Evolutionary conservation across 164 flowering plant species (phyloP).

Genomic region (Magnolia changhungtana): DNA sequence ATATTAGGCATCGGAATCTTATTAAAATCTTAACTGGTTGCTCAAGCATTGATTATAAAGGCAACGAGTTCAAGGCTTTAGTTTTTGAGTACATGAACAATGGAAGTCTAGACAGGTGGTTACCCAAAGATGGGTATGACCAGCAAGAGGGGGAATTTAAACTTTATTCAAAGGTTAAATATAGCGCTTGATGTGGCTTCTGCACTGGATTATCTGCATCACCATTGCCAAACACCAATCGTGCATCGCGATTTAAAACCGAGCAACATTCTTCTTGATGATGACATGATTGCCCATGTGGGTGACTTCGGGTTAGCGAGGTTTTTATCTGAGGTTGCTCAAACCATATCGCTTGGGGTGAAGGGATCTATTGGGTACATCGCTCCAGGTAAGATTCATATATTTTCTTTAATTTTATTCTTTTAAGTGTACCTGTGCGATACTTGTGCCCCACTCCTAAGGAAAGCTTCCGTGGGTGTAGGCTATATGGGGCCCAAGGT

Average conservation of each 20-base stretch:
- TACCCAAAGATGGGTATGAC: neutral
- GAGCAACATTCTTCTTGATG: neutral
- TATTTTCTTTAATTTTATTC: neutral
- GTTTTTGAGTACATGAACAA: neutral
- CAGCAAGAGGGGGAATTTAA: neutral
- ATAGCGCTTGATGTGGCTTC: slow-evolving; percentile 4
- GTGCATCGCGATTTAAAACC: slow-evolving; percentile 6
- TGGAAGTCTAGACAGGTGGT: neutral
- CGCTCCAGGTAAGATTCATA: slow-evolving; percentile 3
- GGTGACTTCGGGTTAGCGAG: slow-evolving; percentile 5
- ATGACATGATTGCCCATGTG: slow-evolving; percentile 4
- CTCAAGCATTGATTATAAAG: slow-evolving; percentile 2
- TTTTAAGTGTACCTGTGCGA: too few species aligned
- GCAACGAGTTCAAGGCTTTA: neutral
- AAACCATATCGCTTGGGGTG: neutral
- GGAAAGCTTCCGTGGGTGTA: too few species aligned
- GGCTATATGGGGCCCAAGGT: too few species aligned
- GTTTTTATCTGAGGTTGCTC: neutral
- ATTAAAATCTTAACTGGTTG: neutral
- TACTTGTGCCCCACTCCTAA: too few species aligned
- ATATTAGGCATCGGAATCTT: neutral
- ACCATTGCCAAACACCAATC: neutral
- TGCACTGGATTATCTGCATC: neutral
- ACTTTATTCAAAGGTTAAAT: neutral
- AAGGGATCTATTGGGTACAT: slow-evolving; percentile 1